Evolutionary conservation across 106 monocot genomes (phyloP).

Genomic region (Apostasia ramifera): DNA sequence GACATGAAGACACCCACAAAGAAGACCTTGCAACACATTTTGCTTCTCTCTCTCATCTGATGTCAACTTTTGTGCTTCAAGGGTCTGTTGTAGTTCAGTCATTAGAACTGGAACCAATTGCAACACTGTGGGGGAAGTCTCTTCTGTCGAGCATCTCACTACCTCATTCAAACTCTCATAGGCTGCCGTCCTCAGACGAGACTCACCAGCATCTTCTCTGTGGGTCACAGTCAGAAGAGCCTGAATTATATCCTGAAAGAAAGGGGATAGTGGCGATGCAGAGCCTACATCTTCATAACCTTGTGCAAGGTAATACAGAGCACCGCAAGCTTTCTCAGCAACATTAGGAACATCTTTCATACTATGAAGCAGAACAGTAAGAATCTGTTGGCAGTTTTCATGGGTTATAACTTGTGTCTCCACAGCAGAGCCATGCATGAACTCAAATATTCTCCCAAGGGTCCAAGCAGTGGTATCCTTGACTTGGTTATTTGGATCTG

Average conservation of each 20-base stretch:
- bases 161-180: conserved; percentile 27
- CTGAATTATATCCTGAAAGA: conserved; percentile 14
- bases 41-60: conserved; percentile 27
- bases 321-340: conserved; percentile 24
- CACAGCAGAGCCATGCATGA: conserved; percentile 15
- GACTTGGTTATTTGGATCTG: conserved; percentile 21
- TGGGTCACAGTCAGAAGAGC: conserved; percentile 14
- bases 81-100: conserved; percentile 9
- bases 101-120: conserved; percentile 15
- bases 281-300: conserved; percentile 16
- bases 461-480: conserved; percentile 31
- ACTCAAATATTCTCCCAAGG: conserved; percentile 25
- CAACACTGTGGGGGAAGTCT: conserved; percentile 13
- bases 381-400: conserved; percentile 8
- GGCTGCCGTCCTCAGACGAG: conserved; percentile 12
- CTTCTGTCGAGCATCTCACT: conserved; percentile 18
- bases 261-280: conserved; percentile 13
- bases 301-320: conserved; percentile 21
- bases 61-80: conserved; percentile 13
- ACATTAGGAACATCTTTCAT: conserved; percentile 18
- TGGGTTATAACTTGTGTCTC: conserved; percentile 12
- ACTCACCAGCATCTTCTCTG: conserved; percentile 10
- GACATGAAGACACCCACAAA: conserved; percentile 27
- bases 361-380: conserved; percentile 18
- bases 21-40: conserved; percentile 19